Evolutionary conservation across 1,284 basidiomycete genomes (phyloP), one percentile per base, ranked within the genome.

Genomic region (Rhodotorula glutinis): DNA sequence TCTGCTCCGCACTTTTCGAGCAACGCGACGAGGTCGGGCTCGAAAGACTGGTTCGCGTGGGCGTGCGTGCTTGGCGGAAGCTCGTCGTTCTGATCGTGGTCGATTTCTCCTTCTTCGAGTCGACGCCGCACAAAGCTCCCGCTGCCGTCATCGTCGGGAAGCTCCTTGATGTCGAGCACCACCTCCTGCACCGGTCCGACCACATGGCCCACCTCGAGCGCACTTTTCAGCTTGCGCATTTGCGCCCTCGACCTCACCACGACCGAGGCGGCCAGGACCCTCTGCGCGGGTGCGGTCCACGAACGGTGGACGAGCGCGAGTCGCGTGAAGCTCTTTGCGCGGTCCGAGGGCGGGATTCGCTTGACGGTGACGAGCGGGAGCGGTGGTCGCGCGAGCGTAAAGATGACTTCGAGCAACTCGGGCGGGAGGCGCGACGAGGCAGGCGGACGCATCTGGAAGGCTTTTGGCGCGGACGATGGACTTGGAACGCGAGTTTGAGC

Each of bases 121-220:
- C 33, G 33, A 38, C 33, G 33, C 33, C 33, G 33, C 5, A 11
- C 7, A 5, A 38, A 5, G 33, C 7, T 38, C 33, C 7, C 33
- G 33, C 33, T 38, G 5, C 33, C 23, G 14, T 19, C 27, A 11
- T 49, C 38, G 7, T 46, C 46, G 53, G 13, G 30, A 38, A 30
- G 21, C 27, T 59, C 53, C 30, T 59, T 62, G 27, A 67, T 23
- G 47, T 67, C 57, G n/a, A 67, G 27, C 29, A 67, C 23, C n/a
- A 67, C 23, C 57, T 67, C 60, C 16, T 57, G 57, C 23, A 63
- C 53, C 8, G n/a, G 52, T 10, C 51, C 60, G 13, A 44, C 60
- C 17, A 59, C 29, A 25, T 10, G 7, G 0, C 46, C 65, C 1
- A n/a, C 29, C 30, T 13, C 14, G 10, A 62, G 33, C 10, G 61